These are phyloP conservation scores for Nicotiana attenuata DNA, from an alignment of 257 asterid species.

Conservation along the genomic window DNA sequence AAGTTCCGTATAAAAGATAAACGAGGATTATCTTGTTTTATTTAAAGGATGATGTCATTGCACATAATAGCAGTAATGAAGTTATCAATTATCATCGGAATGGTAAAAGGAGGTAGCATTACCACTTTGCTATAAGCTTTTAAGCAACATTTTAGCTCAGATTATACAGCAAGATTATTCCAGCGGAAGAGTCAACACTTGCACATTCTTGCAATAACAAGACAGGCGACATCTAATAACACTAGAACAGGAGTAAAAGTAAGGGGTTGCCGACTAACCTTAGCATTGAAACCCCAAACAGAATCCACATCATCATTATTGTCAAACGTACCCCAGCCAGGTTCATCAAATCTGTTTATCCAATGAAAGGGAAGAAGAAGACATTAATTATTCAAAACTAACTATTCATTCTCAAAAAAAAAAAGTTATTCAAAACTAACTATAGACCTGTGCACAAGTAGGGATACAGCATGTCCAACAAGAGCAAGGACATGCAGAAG, in stretches of 20 bases:
- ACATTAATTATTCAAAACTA: conserved; percentile 11
- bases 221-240: conserved; percentile 9
- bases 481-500: background rate
- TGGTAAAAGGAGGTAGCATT: background rate
- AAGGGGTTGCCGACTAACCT: conserved; percentile 45
- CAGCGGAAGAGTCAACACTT: background rate
- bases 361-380: conserved; percentile 14
- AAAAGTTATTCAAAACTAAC: background rate
- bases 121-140: background rate
- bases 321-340: conserved; percentile 85
- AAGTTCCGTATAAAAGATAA: background rate
- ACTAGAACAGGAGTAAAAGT: conserved; percentile 2
- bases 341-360: conserved; percentile 67
- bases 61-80: background rate
- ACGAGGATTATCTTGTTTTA: background rate
- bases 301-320: conserved; percentile 89
- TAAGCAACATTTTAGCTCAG: background rate
- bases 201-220: conserved; percentile 2
- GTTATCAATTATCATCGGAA: background rate
- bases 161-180: background rate
- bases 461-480: background rate
- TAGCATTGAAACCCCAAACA: conserved; percentile 91
- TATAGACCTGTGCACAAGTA: background rate
- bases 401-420: background rate
- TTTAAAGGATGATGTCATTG: background rate